Base-by-base conservation (phyloP, 1,284 basidiomycete species). In the Afroboletus lepidellus region DNA sequence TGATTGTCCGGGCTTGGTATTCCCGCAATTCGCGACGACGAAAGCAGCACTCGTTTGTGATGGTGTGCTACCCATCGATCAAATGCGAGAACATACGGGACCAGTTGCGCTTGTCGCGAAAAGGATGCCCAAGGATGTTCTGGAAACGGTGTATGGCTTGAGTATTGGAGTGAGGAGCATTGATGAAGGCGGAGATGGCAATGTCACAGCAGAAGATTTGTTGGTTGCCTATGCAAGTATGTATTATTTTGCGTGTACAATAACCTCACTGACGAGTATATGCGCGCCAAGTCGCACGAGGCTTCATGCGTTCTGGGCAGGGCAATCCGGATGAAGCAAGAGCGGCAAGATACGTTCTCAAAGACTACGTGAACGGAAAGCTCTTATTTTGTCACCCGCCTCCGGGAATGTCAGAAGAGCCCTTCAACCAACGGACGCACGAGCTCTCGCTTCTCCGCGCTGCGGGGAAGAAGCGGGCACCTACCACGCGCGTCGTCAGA, bases 1-100 rank as follows among this genome's bases (percentile, higher is more conserved):
- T 64, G 97, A 99, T 76, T 99, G 97, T 74, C 97, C 97, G 13
- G 97, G 97, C 74, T 78, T 99, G 25, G 97, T 99, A 16, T 99
- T 99, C 70, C 97, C 97, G 7, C 97, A 99, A 65, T 99, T 99
- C 70, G 91, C 95, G 7, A 93, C 91, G 32, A 97, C 94, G 3
- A 92, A 92, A 64, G 97, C 96, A 6, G 94, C 96, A 57, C 77
- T 99, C 50, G 90, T 99, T 23, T 97, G 94, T 60, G 95, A 99
- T 66, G 97, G 97, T 57, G 94, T 99, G 3, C 73, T 99, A 48
- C 97, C 96, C 1, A 99, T 99, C 64, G 97, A 99, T 71, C 97
- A 99, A 70, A 86, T 99, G 81, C 81, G 92, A 60, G 97, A 99
- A 70, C 84, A 96, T 67, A 94, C 89, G 3, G 97, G 88, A 0